Evolutionary conservation across 2,329 filamentous ascomycete genomes (phyloP).

Genomic region (Fusarium compactum): DNA sequence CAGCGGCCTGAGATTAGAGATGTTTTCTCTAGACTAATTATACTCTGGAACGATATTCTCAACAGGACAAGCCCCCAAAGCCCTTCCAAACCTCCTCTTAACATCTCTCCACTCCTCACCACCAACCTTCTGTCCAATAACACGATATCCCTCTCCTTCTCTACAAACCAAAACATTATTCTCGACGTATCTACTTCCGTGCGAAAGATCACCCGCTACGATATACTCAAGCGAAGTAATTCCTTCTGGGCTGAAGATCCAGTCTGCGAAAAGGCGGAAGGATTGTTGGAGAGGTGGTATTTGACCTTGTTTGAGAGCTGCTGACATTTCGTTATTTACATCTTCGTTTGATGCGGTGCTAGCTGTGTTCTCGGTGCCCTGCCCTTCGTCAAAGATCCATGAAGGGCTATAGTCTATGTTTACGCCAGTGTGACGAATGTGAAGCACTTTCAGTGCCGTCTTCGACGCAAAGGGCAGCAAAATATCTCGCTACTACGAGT

Average conservation of each 20-base stretch:
- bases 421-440: not conserved
- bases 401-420: not conserved
- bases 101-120: not conserved
- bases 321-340: not conserved
- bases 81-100: not conserved
- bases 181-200: accelerated
- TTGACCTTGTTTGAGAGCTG: not conserved
- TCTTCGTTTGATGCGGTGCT: not conserved
- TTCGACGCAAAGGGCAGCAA: not conserved
- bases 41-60: constrained; percentile 3
- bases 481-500: no score
- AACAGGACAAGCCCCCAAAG: not conserved
- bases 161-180: not conserved
- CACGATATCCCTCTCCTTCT: not conserved
- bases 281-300: not conserved
- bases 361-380: no score
- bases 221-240: not conserved
- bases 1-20: no score
- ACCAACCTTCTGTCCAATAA: not conserved
- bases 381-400: not conserved
- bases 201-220: accelerated
- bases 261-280: not conserved
- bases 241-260: not conserved
- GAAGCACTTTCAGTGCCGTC: not conserved
- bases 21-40: not conserved